Percentiles rank a stretch among this genome's conserved stretches.
Evolutionary conservation across 140 eudicot genomes (phyloP).

Genomic region (Oenanthe javanica): DNA sequence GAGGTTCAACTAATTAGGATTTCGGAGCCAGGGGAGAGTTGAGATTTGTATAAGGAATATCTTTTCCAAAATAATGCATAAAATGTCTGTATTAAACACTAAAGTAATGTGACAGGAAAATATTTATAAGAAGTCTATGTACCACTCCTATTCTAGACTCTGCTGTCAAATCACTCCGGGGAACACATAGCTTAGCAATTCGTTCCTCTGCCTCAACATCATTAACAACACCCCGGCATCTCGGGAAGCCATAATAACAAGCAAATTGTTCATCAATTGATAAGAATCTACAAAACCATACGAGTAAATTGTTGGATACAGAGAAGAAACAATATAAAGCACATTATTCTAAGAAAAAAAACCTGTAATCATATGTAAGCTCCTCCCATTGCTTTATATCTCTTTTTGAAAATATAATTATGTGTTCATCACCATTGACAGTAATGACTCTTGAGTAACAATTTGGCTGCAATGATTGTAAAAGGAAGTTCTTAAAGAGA

Average conservation of each 20-base stretch:
- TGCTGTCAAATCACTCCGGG: conserved; percentile 69
- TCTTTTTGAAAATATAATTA: conserved; percentile 89
- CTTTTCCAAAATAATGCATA: neutral
- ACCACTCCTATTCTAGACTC: conserved; percentile 51
- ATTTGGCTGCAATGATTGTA: conserved; percentile 46
- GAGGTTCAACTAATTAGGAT: neutral
- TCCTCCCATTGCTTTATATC: conserved; percentile 94
- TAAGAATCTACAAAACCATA: conserved; percentile 43
- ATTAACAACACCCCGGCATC: conserved; percentile 95
- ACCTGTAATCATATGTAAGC: conserved; percentile 97
- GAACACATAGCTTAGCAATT: conserved; percentile 60
- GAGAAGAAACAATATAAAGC: neutral
- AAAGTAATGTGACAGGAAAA: neutral
- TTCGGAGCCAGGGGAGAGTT: neutral
- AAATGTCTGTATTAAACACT: neutral
- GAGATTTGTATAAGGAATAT: neutral
- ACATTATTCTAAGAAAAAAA: conserved; percentile 7
- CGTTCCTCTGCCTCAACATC: conserved; percentile 76
- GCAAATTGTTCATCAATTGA: conserved; percentile 81
- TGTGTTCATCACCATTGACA: conserved; percentile 87
- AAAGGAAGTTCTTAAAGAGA: neutral
- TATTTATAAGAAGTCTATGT: conserved; percentile 3
- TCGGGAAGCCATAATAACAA: conserved; percentile 82
- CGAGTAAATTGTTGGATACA: conserved; percentile 2
- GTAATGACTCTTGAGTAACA: conserved; percentile 31